Evolutionary conservation across 495 filamentous ascomycete species (phyloP), one percentile per base, ranked within the genome.

Genomic region (Clohesyomyces aquaticus): DNA sequence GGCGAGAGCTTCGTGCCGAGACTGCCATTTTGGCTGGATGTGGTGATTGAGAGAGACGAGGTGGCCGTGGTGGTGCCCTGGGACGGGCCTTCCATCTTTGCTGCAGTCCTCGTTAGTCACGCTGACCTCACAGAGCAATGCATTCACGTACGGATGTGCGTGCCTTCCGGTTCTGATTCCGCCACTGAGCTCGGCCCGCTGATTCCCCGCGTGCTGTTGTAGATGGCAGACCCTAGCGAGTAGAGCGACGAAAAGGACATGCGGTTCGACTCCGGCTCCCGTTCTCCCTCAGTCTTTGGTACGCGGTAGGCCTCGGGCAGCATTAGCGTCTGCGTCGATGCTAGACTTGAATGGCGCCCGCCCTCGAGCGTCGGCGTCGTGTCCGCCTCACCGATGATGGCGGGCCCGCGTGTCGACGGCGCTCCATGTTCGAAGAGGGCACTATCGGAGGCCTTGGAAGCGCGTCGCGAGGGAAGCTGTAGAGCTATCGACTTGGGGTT

Each of bases 231-330:
- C 53, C 82, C 81, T 0, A 88, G 66, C 28, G 87, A 88, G 66
- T 86, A 87, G 42, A 88, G 70, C 10, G 87, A 88, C 12, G 85
- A 85, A 55, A 85, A 80, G 49, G 85, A 88, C 72, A 88, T 77
- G 26, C 87, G 82, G 67, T 87, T 86, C 19, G 77, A 80, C 35
- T 82, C 80, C n/a, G 77, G 55, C 65, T 78, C 78, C n/a, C 76
- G 55, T 65, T 78, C 78, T 0, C 52, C 55, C 11, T 72, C 69
- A 16, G 67, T 63, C 27, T 45, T 32, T 1, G 61, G 18, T 19
- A 42, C 25, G 35, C 28, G 58, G 38, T 47, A 57, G 26, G 75
- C 76, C 41, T 87, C 84, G 16, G 77, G 77, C 4, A 81, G 67
- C 35, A 68, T 48, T 4, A 71, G 63, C 65, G 69, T 41, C 4